These are phyloP conservation scores for Trichosporon faecale DNA, from an alignment of 1,284 basidiomycete genomes.

Conservation along the genomic window DNA sequence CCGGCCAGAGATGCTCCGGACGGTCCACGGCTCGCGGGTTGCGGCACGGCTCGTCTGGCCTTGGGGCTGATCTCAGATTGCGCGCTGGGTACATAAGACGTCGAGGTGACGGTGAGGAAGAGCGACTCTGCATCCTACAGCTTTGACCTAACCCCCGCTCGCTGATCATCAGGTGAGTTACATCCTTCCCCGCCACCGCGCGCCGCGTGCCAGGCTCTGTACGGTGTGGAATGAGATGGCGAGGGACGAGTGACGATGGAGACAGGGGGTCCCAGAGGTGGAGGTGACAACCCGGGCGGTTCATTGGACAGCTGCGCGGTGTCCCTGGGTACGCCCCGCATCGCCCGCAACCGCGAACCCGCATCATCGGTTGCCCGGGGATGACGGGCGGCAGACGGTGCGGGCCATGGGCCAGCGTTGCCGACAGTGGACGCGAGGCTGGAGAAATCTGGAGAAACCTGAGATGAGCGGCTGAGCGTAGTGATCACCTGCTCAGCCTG, in stretches of 20 bases:
- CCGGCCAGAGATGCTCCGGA: conserved; percentile 4
- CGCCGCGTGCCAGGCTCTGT: background rate
- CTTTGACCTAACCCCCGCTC: background rate
- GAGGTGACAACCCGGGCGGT: background rate
- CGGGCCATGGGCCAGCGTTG: background rate
- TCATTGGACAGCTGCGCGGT: background rate
- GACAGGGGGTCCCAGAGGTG: conserved; percentile 5
- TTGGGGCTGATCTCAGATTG: background rate
- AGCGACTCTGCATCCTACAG: background rate
- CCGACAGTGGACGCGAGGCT: background rate
- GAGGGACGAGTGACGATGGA: conserved; percentile 3
- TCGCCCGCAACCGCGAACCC: background rate
- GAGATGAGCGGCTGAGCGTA: background rate
- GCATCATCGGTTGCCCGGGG: background rate
- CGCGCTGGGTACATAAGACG: background rate
- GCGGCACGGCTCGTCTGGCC: no score
- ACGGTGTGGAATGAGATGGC: background rate
- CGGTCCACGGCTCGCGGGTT: no score
- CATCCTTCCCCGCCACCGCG: background rate
- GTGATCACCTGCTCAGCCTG: conserved; percentile 2
- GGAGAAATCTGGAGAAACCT: conserved; percentile 2
- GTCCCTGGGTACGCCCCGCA: conserved; percentile 5
- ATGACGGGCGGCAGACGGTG: background rate
- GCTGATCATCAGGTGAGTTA: background rate
- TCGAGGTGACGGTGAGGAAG: background rate